A percentile compares a stretch with the other conserved stretches of the same genome.
Conservation (phyloP, 1,284 basidiomycete genomes). For the Rhodotorula sp. region DNA sequence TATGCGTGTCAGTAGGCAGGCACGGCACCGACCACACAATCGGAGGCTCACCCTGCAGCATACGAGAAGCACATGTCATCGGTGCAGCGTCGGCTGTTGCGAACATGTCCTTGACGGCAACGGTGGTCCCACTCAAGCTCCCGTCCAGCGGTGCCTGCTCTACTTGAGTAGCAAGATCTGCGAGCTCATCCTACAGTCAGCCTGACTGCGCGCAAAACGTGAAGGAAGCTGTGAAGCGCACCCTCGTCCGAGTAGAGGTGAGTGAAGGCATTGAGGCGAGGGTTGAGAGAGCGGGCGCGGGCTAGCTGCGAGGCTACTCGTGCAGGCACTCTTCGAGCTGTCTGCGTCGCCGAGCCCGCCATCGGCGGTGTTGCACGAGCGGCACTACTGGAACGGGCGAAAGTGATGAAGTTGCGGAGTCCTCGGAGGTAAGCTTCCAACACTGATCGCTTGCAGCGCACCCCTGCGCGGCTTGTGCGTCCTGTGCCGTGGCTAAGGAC, state of each 20-base stretch:
- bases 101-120: conserved; percentile 87
- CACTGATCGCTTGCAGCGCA: no score
- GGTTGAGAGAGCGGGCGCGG: conserved; percentile 18
- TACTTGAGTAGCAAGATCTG: conserved; percentile 14
- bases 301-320: background rate
- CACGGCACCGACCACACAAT: no score
- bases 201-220: accelerated
- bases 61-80: conserved; percentile 76
- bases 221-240: background rate
- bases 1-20: accelerated
- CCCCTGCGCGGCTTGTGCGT: no score
- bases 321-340: background rate
- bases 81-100: conserved; percentile 60
- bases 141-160: background rate
- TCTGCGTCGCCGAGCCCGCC: background rate
- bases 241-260: conserved; percentile 16
- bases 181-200: background rate
- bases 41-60: conserved; percentile 65
- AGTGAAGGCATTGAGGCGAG: conserved; percentile 27
- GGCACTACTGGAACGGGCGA: background rate
- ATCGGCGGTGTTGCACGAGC: background rate
- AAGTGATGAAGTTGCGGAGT: conserved; percentile 4
- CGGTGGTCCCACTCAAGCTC: conserved; percentile 1
- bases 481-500: no score
- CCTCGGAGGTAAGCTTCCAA: no score